phyloP scores from a whole-genome alignment of 73 alveolate species.

The Stentor coeruleus region DNA sequence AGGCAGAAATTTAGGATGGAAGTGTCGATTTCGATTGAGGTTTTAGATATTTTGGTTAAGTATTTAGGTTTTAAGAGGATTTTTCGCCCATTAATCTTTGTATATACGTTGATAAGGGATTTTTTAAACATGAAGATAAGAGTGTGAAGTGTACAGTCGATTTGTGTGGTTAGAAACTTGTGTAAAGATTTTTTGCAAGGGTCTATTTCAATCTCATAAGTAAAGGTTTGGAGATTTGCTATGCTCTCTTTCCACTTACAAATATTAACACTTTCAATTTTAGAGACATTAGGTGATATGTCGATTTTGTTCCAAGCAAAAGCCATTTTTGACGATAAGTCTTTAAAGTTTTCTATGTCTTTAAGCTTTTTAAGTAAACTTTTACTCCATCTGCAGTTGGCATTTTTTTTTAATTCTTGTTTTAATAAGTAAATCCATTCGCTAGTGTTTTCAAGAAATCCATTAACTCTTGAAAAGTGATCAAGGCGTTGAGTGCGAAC shows the following conservation, averaged over 20 bases:
- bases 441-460: neutral
- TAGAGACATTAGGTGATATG: neutral
- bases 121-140: neutral
- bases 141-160: neutral
- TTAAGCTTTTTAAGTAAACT: neutral
- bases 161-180: neutral
- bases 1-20: neutral
- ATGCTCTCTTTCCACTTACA: neutral
- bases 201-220: neutral
- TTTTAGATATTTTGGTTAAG: neutral
- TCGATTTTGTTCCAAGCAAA: neutral
- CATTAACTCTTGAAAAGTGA: neutral
- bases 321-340: neutral
- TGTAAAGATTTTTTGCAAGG: neutral
- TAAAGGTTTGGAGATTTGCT: neutral
- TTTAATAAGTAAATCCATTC: neutral
- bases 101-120: neutral
- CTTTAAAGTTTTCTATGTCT: neutral
- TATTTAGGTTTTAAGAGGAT: neutral
- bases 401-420: neutral
- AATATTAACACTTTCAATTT: neutral
- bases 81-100: neutral
- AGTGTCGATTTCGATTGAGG: neutral
- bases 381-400: neutral
- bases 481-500: neutral